These are phyloP conservation scores for Lactarius hatsudake DNA, from an alignment of 768 basidiomycete species.

Conservation along the genomic window DNA sequence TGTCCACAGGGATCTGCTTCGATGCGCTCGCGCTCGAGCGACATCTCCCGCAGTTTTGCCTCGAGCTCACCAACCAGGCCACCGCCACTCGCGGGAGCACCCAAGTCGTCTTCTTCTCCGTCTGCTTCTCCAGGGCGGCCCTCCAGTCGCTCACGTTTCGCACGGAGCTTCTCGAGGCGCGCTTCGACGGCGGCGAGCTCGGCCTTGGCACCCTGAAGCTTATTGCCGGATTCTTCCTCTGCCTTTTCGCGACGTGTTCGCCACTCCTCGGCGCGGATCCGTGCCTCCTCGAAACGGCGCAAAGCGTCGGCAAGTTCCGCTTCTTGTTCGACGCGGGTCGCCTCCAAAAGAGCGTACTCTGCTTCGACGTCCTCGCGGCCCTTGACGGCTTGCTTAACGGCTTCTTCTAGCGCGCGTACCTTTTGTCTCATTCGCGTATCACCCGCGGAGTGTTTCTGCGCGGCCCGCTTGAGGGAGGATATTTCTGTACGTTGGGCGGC, in stretches of 20 bases:
- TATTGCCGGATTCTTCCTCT: constrained; percentile 45
- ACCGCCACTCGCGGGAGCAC: constrained; percentile 18
- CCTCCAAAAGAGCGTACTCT: constrained; percentile 40
- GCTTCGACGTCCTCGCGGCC: constrained; percentile 48
- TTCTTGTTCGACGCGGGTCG: constrained; percentile 28
- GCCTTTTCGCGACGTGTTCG: constrained; percentile 33
- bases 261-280: constrained; percentile 21
- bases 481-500: constrained; percentile 81
- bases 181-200: constrained; percentile 40
- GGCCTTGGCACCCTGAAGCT: constrained; percentile 39
- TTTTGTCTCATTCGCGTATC: constrained; percentile 87
- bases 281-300: constrained; percentile 12
- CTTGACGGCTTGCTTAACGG: constrained; percentile 67
- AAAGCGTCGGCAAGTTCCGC: constrained; percentile 35
- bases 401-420: constrained; percentile 83
- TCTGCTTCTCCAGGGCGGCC: constrained; percentile 26
- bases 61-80: constrained; percentile 62
- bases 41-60: constrained; percentile 57
- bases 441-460: constrained; percentile 70
- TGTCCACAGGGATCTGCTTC: constrained; percentile 36
- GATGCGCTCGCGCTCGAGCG: constrained; percentile 55
- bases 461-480: constrained; percentile 75
- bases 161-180: constrained; percentile 62
- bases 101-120: constrained; percentile 3
- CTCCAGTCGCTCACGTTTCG: constrained; percentile 68